These are phyloP conservation scores for Wickerhamomyces sp. DNA, from an alignment of 1,139 yeast genomes.

Conservation along the genomic window DNA sequence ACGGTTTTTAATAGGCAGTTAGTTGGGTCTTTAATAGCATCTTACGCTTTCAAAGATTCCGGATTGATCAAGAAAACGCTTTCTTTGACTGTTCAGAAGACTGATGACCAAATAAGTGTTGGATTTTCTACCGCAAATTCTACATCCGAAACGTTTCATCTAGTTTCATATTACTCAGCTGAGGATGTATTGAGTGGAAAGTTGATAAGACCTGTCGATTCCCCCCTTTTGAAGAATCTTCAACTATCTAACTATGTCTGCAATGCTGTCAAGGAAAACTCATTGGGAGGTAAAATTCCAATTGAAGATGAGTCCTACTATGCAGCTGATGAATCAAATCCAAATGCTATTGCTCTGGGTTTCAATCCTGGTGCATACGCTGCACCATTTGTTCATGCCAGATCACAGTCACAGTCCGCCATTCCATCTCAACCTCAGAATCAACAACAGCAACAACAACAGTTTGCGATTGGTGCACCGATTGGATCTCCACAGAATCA, in stretches of 20 bases:
- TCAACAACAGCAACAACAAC: conserved; percentile 3
- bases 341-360: conserved; percentile 33
- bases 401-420: conserved; percentile 2
- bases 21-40: conserved; percentile 54
- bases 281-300: conserved; percentile 51
- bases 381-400: conserved; percentile 15
- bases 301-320: conserved; percentile 51
- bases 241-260: conserved; percentile 55
- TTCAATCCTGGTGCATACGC: conserved; percentile 21
- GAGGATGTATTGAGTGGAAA: conserved; percentile 62
- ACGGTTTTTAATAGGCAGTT: conserved; percentile 29
- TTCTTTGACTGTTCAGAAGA: conserved; percentile 45
- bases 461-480: too few relatives aligned
- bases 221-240: conserved; percentile 45
- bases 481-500: too few relatives aligned
- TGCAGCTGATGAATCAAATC: conserved; percentile 38
- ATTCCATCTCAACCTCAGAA: conserved; percentile 2
- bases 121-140: conserved; percentile 2
- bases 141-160: conserved; percentile 54
- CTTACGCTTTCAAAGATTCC: conserved; percentile 65
- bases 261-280: conserved; percentile 55
- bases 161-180: conserved; percentile 74
- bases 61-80: conserved; percentile 84
- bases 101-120: conserved; percentile 2
- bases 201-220: conserved; percentile 56